Evolutionary conservation across 2,329 filamentous ascomycete species (phyloP).

Genomic region (Colletotrichum coccodes): DNA sequence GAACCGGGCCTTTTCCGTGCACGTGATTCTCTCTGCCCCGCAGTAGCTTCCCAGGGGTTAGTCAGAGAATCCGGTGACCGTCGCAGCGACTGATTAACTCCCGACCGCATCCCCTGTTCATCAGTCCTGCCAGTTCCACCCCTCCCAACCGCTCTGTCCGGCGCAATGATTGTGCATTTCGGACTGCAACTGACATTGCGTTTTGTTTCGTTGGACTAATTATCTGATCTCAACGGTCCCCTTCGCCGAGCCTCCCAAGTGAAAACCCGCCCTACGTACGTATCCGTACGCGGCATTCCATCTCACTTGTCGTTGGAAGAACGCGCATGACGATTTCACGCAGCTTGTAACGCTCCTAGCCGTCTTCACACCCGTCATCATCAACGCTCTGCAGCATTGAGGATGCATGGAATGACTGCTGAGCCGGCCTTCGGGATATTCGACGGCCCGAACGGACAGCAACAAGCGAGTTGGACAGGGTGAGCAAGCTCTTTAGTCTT

Average conservation of each 20-base stretch:
- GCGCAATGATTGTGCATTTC: not conserved
- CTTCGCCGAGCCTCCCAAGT: not conserved
- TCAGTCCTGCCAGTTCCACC: not conserved
- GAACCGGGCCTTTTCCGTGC: constrained; percentile 14
- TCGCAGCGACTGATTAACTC: constrained; percentile 21
- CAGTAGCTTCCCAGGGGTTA: not conserved
- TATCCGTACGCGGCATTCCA: constrained; percentile 4
- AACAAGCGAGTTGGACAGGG: not conserved
- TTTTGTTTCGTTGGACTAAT: constrained; percentile 20
- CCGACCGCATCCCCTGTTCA: not conserved
- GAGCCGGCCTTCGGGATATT: not conserved
- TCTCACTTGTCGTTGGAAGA: not conserved
- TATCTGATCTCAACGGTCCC: constrained; percentile 7
- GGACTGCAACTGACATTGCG: constrained; percentile 20
- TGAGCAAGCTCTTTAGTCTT: not conserved
- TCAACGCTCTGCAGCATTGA: not conserved
- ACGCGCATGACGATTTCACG: not conserved
- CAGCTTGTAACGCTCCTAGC: not conserved
- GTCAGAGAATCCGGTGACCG: constrained; percentile 23
- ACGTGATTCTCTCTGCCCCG: constrained; percentile 11
- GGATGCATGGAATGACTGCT: not conserved
- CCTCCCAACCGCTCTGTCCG: constrained; percentile 11
- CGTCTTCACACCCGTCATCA: constrained; percentile 8
- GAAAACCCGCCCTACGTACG: not conserved
- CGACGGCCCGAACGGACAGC: not conserved